Conservation (phyloP, 139 green algal species). For the Chlorella sp. region DNA sequence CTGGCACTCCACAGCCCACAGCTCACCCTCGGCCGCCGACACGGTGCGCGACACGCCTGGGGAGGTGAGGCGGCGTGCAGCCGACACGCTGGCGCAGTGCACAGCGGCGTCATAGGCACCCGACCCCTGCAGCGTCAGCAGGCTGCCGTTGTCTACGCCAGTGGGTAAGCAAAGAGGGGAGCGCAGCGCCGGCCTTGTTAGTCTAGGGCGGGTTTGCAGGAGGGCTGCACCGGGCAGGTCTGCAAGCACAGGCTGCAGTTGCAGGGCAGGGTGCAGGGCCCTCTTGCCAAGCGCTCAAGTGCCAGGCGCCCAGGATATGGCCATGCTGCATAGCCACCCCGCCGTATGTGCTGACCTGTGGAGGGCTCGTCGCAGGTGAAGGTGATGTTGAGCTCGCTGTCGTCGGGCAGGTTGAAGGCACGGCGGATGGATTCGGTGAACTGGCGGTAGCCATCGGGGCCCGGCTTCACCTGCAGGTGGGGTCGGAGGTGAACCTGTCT, state of each 20-base stretch:
- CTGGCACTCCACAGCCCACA: neutral
- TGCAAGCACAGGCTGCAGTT: neutral
- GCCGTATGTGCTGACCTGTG: constrained; percentile 42
- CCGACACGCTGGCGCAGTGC: constrained; percentile 89
- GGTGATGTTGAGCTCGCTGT: constrained; percentile 92
- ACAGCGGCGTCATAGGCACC: constrained; percentile 92
- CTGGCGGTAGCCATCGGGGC: constrained; percentile 77
- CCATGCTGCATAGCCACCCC: no score
- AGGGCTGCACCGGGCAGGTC: neutral
- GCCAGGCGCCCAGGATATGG: no score
- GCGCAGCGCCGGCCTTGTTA: neutral
- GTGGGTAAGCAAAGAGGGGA: neutral
- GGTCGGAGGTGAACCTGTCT: neutral
- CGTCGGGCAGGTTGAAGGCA: constrained; percentile 84
- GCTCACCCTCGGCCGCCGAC: constrained; percentile 4
- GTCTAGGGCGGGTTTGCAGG: no score
- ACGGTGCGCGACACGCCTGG: constrained; percentile 28
- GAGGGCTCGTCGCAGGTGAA: constrained; percentile 94
- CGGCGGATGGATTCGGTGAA: constrained; percentile 87
- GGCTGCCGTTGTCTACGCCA: constrained; percentile 54
- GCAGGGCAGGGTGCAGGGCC: neutral
- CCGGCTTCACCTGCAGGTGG: constrained; percentile 52
- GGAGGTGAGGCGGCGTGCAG: constrained; percentile 71
- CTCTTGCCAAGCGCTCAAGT: no score
- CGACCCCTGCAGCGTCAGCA: constrained; percentile 87